Evolutionary conservation across 108 stramenopile species (phyloP), one percentile per base, ranked within the genome.

Genomic region (Nitzschia inconspicua): DNA sequence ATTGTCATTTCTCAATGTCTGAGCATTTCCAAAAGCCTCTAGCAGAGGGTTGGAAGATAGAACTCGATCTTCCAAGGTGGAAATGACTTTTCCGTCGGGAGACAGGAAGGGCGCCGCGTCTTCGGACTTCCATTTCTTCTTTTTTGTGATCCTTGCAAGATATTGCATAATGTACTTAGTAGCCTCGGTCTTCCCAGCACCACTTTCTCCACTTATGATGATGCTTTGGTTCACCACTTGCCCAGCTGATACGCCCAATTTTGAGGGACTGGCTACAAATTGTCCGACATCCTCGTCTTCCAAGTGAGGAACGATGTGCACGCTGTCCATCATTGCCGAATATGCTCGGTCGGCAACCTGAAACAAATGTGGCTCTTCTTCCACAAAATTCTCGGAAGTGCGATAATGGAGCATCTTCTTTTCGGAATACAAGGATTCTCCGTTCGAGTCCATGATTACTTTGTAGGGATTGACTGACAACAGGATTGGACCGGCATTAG

Each of bases 391-490:
- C 7, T 60, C 63, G n/a, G 18, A 34, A 20, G 73, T 70, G 4
- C 85, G 80, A 70, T 90, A 90, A 13, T 57, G 44, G 66, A 87
- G 30, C 89, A 92, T 89, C 22, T 64, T 52, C 42, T 80, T 60
- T 23, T 85, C 84, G 6, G 85, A 85, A 32, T 90, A 93, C 18
- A 93, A 44, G 35, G 81, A 83, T 59, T 79, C 70, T 24, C 78
- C 78, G 29, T 75, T 64, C 13, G 48, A 23, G 16, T 58, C 26
- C 2, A 28, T 59, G 58, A 95, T 66, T 39, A 68, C 47, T 63
- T 90, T 91, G 82, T 96, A 99, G 1, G 98, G 98, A 72, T 99
- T 99, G 44, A 98, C 75, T 8, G 88, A 86, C 50, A 99, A 89
- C 8, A 99, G 78, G 32, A 99, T 95, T 14, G 94, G 91, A 23